These are phyloP conservation scores for Suillus cothurnatus DNA, from an alignment of 768 basidiomycete species.

Conservation along the genomic window DNA sequence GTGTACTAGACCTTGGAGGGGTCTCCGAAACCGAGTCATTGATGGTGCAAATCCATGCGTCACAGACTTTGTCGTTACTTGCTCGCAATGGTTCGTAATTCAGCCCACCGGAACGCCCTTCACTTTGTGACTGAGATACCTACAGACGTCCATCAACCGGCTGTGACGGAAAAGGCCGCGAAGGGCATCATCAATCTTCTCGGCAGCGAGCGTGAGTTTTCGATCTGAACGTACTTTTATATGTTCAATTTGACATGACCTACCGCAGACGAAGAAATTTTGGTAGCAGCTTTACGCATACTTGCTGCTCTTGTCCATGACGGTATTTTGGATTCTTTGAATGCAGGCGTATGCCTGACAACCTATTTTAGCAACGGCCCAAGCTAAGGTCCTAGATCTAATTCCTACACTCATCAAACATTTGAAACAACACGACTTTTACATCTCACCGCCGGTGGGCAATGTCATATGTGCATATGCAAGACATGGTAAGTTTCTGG, in stretches of 20 bases:
- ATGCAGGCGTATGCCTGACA: neutral
- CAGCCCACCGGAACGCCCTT: neutral
- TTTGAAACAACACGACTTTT: slow-evolving; percentile 8
- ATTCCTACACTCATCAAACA: slow-evolving; percentile 2
- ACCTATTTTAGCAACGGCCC: neutral
- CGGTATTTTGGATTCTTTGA: neutral
- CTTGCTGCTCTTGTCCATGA: slow-evolving; percentile 11
- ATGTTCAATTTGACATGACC: neutral
- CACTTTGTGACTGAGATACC: neutral
- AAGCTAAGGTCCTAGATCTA: neutral
- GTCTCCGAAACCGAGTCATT: slow-evolving; percentile 1
- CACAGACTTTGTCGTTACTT: slow-evolving; percentile 9
- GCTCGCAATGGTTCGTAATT: neutral
- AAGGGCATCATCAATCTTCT: slow-evolving; percentile 4
- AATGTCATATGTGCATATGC: slow-evolving; percentile 8
- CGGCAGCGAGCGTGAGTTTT: neutral
- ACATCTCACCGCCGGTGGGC: slow-evolving; percentile 9
- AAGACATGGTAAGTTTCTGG: neutral
- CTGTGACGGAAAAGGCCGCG: slow-evolving; percentile 3
- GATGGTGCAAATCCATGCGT: slow-evolving; percentile 8
- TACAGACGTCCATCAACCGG: neutral
- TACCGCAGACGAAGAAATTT: slow-evolving; percentile 1
- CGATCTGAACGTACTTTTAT: no score
- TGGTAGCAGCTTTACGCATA: slow-evolving; percentile 7
- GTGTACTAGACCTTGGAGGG: neutral